Evolutionary conservation across 805 yeast species (phyloP), one percentile per base, ranked within the genome.

Genomic region (Clavispora santaluciae): DNA sequence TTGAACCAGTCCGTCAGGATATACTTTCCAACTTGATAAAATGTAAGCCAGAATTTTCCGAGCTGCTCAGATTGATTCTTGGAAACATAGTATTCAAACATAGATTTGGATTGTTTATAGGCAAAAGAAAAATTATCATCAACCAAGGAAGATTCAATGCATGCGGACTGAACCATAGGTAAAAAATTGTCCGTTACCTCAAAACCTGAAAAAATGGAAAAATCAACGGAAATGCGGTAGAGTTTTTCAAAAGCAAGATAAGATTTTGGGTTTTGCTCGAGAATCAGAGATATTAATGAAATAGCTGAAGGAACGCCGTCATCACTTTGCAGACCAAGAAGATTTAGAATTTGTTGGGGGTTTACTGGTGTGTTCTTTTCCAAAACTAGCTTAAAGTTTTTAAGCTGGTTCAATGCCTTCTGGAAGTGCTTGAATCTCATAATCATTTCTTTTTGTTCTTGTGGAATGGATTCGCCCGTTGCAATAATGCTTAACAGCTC

Each of bases 11-110:
- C 54, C n/a, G 49, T 50, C 45, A 42, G 55, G 10, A 61, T 56
- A 41, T 50, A 66, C 59, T 84, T 83, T 3, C 86, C 85, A 3
- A 83, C 80, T 51, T 86, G 95, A 51, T 81, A 83, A 45, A 83
- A 78, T 1, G 86, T 78, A 20, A 80, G 69, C 95, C 96, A 88
- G 36, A 68, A 61, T 13, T 63, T 63, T 28, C 58, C 55, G 30
- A 66, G 39, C 15, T 45, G 41, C 2, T 44, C 48, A 10, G 42
- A 35, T 3, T 45, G 33, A 3, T 45, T 41, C 5, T 40, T 43
- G 13, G 42, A 43, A 5, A 39, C 38, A 30, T 44, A 54, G 35
- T 53, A 43, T 1, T 66, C 62, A 8, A 77, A 52, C 29, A 77
- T 56, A 16, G 60, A 65, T n/a, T 50, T 49, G 1, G 76, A 56